Percentiles rank a stretch among this genome's conserved stretches.
Evolutionary conservation across 495 filamentous ascomycete genomes (phyloP).

Genomic region (Entonaema liquescens): DNA sequence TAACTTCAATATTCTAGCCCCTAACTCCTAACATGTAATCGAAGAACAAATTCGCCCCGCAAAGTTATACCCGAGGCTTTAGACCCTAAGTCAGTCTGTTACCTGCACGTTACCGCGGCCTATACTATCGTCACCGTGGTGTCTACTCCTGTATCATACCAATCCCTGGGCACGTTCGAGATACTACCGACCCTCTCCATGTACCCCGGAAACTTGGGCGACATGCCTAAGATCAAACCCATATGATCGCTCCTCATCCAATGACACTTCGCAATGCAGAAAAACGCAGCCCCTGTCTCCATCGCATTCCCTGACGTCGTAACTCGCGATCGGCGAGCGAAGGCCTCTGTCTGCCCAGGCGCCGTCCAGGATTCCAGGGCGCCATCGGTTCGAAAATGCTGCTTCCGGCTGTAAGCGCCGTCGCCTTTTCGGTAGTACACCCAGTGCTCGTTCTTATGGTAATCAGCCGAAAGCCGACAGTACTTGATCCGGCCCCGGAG

Average conservation of each 20-base stretch:
- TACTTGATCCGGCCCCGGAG: conserved; percentile 30
- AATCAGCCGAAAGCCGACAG: conserved; percentile 17
- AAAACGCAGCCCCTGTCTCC: conserved; percentile 23
- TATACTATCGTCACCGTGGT: conserved; percentile 26
- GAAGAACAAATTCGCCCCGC: not conserved
- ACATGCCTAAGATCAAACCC: conserved; percentile 24
- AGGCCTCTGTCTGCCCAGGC: conserved; percentile 2
- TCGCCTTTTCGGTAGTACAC: conserved; percentile 23
- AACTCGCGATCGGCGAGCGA: conserved; percentile 19
- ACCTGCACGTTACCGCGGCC: not conserved
- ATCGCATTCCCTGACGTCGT: conserved; percentile 19
- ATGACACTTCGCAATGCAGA: conserved; percentile 20
- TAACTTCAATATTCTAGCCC: not conserved
- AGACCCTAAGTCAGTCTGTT: not conserved
- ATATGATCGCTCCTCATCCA: conserved; percentile 23
- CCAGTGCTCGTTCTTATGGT: conserved; percentile 27
- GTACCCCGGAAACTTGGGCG: conserved; percentile 15
- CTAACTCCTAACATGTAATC: not conserved
- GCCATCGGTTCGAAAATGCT: conserved; percentile 31
- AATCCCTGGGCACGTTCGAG: conserved; percentile 19
- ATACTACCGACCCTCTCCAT: conserved; percentile 29
- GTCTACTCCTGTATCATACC: conserved; percentile 23
- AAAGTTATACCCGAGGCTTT: not conserved
- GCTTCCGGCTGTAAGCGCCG: conserved; percentile 14
- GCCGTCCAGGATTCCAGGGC: conserved; percentile 12